Evolutionary conservation across 2,329 filamentous ascomycete genomes (phyloP).

Genomic region (Plectosphaerella cucumerina): DNA sequence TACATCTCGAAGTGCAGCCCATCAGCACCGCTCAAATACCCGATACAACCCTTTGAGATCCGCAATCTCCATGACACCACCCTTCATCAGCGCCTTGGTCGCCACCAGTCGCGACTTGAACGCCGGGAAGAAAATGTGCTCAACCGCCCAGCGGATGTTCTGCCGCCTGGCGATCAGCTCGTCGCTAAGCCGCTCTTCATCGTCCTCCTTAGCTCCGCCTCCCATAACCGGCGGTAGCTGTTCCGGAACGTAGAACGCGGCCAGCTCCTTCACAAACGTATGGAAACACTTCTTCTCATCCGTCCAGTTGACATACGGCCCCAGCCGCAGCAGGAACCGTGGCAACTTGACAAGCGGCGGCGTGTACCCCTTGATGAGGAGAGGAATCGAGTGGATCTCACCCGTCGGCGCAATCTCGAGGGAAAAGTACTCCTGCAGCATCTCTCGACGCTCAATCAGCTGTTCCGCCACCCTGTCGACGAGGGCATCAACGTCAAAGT

Average conservation of each 20-base stretch:
- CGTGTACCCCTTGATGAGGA: conserved; percentile 84
- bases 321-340: conserved; percentile 79
- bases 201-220: conserved; percentile 17
- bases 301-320: conserved; percentile 83
- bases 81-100: conserved; percentile 71
- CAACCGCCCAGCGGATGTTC: conserved; percentile 71
- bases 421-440: conserved; percentile 91
- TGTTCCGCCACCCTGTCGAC: conserved; percentile 62
- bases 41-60: conserved; percentile 89
- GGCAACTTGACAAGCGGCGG: conserved; percentile 85
- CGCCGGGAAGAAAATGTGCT: conserved; percentile 86
- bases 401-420: conserved; percentile 76
- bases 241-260: conserved; percentile 87
- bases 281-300: conserved; percentile 84
- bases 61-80: conserved; percentile 76
- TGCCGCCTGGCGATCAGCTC: conserved; percentile 55
- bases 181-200: conserved; percentile 28
- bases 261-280: conserved; percentile 79
- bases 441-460: conserved; percentile 72
- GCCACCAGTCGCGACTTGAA: conserved; percentile 80
- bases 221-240: conserved; percentile 55
- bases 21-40: conserved; percentile 89
- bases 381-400: conserved; percentile 72
- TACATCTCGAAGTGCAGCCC: too few species aligned
- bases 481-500: conserved; percentile 64